Conservation (phyloP, 2,329 filamentous ascomycete genomes). For the Fusarium nodosum region DNA sequence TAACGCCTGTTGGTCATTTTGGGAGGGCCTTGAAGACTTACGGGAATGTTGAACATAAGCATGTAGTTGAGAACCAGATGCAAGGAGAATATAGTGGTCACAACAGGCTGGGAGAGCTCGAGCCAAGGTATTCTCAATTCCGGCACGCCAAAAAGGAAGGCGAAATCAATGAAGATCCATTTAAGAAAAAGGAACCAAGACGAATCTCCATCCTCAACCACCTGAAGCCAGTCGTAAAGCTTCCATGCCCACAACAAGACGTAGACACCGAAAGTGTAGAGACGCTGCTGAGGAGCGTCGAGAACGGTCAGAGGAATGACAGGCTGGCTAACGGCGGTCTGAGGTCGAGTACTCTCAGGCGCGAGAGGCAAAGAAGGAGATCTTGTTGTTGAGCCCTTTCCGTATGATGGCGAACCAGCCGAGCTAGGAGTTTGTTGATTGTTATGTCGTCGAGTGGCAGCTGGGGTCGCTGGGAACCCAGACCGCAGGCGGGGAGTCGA, state of each 20-base stretch:
- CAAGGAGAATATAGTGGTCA: constrained; percentile 76
- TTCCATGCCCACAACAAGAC: constrained; percentile 82
- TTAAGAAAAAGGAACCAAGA: constrained; percentile 94
- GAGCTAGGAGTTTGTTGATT: constrained; percentile 53
- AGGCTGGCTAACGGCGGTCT: constrained; percentile 62
- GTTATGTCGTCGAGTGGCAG: constrained; percentile 58
- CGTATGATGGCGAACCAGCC: constrained; percentile 51
- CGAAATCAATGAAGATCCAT: constrained; percentile 89
- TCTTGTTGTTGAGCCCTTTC: constrained; percentile 49
- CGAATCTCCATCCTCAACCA: constrained; percentile 84
- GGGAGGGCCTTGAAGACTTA: constrained; percentile 57
- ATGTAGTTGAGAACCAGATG: constrained; percentile 84
- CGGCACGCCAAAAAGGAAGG: constrained; percentile 89
- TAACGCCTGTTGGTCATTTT: constrained; percentile 14
- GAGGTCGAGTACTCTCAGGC: constrained; percentile 57
- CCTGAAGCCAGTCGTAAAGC: constrained; percentile 84
- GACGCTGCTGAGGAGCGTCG: constrained; percentile 90
- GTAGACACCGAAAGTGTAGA: constrained; percentile 89
- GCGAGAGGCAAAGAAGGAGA: constrained; percentile 61
- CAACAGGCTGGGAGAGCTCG: constrained; percentile 84
- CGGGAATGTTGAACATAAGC: constrained; percentile 91
- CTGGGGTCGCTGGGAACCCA: constrained; percentile 83
- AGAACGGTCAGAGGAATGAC: constrained; percentile 85
- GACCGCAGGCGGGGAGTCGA: constrained; percentile 84
- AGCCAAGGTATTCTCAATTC: constrained; percentile 95